Conservation (phyloP, 2,329 filamentous ascomycete genomes). For the Westerdykella ornata region DNA sequence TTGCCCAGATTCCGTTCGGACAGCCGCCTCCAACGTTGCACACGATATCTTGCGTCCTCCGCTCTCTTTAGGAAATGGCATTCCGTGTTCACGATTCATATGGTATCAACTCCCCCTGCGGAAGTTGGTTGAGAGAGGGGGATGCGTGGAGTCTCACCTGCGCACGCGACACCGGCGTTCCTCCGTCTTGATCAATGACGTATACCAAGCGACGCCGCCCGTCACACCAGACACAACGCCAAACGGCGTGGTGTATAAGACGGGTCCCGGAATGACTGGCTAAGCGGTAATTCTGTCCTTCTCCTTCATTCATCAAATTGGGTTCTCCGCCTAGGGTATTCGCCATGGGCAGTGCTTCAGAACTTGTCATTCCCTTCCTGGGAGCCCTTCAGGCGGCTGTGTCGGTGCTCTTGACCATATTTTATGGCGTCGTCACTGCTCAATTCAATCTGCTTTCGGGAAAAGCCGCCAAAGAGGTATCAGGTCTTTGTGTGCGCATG, state of each 20-base stretch:
- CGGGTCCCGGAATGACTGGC: neutral
- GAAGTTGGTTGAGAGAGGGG: too few species aligned
- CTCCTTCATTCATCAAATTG: neutral
- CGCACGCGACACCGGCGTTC: neutral
- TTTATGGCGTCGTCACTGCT: constrained; percentile 47
- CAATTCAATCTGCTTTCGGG: constrained; percentile 46
- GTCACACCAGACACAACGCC: neutral
- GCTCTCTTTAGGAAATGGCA: too few species aligned
- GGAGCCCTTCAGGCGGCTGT: constrained; percentile 51
- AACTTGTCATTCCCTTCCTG: constrained; percentile 41
- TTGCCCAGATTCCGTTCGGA: too few species aligned
- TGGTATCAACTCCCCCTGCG: too few species aligned
- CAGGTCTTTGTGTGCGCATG: constrained; percentile 47
- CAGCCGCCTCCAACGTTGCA: too few species aligned
- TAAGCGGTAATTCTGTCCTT: neutral
- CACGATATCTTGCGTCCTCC: too few species aligned
- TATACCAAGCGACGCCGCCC: neutral
- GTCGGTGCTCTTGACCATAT: constrained; percentile 50
- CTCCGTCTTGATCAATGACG: neutral
- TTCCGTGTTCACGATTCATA: too few species aligned
- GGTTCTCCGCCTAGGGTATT: neutral
- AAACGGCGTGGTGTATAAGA: neutral
- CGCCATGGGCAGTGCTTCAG: constrained; percentile 20
- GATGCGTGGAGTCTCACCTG: too few species aligned
- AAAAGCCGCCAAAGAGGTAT: constrained; percentile 47